phyloP scores from a whole-genome alignment of 177 flowering plant species.

The Tripterygium wilfordii region DNA sequence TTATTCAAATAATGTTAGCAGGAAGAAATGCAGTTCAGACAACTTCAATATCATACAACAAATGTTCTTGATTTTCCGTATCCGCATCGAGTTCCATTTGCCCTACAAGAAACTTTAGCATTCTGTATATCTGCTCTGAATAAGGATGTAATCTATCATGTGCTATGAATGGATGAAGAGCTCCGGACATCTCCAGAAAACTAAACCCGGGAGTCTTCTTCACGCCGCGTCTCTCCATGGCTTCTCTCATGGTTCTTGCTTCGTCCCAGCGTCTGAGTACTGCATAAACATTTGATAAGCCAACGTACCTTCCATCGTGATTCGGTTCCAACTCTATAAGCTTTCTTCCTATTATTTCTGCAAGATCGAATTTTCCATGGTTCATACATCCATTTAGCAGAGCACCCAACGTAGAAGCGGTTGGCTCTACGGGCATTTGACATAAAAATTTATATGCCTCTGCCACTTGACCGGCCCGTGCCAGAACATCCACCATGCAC shows the following conservation, averaged over 20 bases:
- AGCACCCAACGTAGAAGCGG: conserved; percentile 41
- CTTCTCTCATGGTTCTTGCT: conserved; percentile 31
- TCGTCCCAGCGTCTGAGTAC: conserved; percentile 34
- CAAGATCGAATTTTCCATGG: conserved; percentile 36
- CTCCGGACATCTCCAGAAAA: conserved; percentile 25
- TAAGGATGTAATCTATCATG: conserved; percentile 36
- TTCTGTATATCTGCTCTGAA: conserved; percentile 17
- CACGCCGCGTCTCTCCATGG: conserved; percentile 41
- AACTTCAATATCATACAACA: conserved; percentile 2
- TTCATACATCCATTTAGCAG: conserved; percentile 35
- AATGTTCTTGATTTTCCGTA: conserved; percentile 12
- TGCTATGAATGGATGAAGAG: conserved; percentile 34
- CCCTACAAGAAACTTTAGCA: conserved; percentile 19
- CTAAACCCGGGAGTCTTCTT: conserved; percentile 39
- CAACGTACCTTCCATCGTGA: conserved; percentile 44
- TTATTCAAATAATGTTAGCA: too few relatives aligned
- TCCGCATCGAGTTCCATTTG: conserved; percentile 24
- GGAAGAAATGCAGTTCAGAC: too few relatives aligned
- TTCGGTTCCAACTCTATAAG: conserved; percentile 39
- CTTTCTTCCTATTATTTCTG: conserved; percentile 39
- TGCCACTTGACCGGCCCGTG: conserved; percentile 28
- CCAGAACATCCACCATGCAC: conserved; percentile 39
- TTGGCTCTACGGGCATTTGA: conserved; percentile 34
- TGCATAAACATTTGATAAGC: conserved; percentile 44
- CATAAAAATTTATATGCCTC: conserved; percentile 33